A percentile compares a stretch with the other conserved stretches of the same genome.
phyloP scores from a whole-genome alignment of 31 red algal genomes.

The Porphyra umbilicalis region DNA sequence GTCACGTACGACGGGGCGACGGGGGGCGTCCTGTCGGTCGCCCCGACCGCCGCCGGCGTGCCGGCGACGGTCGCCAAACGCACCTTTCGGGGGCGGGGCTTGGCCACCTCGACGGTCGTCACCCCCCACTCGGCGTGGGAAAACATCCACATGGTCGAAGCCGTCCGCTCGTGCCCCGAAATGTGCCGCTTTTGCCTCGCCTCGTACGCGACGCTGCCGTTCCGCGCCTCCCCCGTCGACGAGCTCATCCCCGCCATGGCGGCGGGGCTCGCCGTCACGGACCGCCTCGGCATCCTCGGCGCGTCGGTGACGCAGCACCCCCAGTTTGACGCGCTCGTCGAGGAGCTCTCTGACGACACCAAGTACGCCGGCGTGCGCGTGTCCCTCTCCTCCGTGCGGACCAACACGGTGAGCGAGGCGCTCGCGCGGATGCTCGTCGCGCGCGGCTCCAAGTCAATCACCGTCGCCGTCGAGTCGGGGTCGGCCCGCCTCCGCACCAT shows the following conservation, averaged over 20 bases:
- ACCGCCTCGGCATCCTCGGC: conserved; percentile 49
- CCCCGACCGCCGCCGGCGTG: neutral
- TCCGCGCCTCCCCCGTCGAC: conserved; percentile 23
- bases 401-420: conserved; percentile 35
- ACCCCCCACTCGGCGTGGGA: conserved; percentile 43
- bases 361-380: conserved; percentile 30
- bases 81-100: conserved; percentile 17
- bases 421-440: conserved; percentile 32
- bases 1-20: conserved; percentile 19
- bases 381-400: conserved; percentile 42
- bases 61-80: conserved; percentile 19
- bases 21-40: conserved; percentile 14
- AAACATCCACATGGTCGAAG: conserved; percentile 52
- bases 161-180: conserved; percentile 40
- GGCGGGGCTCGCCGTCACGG: conserved; percentile 11
- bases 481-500: conserved; percentile 22
- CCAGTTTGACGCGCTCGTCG: conserved; percentile 17
- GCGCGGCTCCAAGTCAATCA: conserved; percentile 35
- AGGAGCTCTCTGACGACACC: conserved; percentile 1
- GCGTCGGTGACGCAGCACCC: conserved; percentile 53
- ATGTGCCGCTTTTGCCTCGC: conserved; percentile 52
- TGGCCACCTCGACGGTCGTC: conserved; percentile 34
- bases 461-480: conserved; percentile 39
- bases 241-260: conserved; percentile 32
- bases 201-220: conserved; percentile 35